Conservation (phyloP, 768 basidiomycete genomes). For the Termitomyces sp. region DNA sequence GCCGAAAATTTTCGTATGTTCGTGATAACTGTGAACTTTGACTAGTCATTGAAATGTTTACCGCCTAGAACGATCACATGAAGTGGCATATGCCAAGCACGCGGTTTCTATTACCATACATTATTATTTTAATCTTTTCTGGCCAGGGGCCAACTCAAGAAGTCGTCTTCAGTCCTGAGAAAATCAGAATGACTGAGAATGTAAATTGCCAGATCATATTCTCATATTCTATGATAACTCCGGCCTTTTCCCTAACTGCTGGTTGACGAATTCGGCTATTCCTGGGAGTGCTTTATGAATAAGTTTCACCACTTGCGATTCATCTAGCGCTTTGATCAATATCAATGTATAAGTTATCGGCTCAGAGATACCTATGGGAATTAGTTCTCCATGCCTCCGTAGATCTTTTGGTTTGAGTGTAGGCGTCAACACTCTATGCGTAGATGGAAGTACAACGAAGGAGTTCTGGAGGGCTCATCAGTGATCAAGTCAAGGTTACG, state of each 20-base stretch:
- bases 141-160: too few species aligned
- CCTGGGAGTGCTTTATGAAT: conserved; percentile 62
- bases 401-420: conserved; percentile 38
- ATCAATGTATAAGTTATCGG: neutral
- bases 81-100: too few species aligned
- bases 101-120: too few species aligned
- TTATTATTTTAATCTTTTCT: neutral
- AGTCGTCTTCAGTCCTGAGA: too few species aligned
- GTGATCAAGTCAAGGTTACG: neutral
- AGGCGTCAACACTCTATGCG: conserved; percentile 51
- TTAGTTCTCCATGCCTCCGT: conserved; percentile 63
- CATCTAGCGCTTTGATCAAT: conserved; percentile 37
- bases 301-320: conserved; percentile 73
- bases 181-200: too few species aligned
- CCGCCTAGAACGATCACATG: neutral
- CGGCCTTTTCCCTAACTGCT: conserved; percentile 17
- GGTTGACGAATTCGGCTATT: conserved; percentile 55
- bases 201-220: neutral
- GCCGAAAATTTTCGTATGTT: neutral
- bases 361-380: conserved; percentile 51
- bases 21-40: neutral
- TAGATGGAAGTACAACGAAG: conserved; percentile 62
- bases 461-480: conserved; percentile 55
- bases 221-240: neutral
- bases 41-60: too few species aligned